A percentile compares a stretch with the other conserved stretches of the same genome.
Evolutionary conservation across 345 rosid genomes (phyloP).

Genomic region (Punica granatum): DNA sequence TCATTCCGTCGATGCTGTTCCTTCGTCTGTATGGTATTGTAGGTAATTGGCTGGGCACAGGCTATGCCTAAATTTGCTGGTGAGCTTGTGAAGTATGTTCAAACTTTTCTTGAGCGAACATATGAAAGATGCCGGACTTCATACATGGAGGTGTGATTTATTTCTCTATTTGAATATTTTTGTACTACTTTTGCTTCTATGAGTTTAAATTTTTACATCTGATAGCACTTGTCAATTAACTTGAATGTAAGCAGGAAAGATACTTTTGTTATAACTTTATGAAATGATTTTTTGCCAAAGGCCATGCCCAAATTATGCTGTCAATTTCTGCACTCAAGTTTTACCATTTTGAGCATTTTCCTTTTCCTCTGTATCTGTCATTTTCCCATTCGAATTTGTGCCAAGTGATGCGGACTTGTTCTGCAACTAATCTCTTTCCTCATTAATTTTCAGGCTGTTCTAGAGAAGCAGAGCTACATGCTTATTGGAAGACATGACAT

Average conservation of each 20-base stretch:
- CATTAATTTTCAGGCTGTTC: slow-evolving; percentile 73
- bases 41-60: slow-evolving; percentile 99
- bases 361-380: not conserved
- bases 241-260: not conserved
- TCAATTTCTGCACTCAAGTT: not conserved
- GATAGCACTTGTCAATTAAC: not conserved
- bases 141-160: slow-evolving; percentile 72
- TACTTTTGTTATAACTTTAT: not conserved
- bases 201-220: not conserved
- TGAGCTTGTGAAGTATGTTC: slow-evolving; percentile 87
- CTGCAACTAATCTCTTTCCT: slow-evolving; percentile 17
- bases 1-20: not conserved
- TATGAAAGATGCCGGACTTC: slow-evolving; percentile 97
- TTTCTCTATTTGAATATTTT: slow-evolving; percentile 8
- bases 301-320: not conserved
- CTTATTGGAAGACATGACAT: slow-evolving; percentile 96
- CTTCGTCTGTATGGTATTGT: slow-evolving; percentile 12
- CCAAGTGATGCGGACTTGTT: not conserved
- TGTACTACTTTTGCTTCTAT: not conserved
- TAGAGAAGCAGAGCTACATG: slow-evolving; percentile 97
- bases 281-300: not conserved
- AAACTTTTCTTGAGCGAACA: slow-evolving; percentile 94
- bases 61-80: slow-evolving; percentile 98
- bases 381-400: not conserved
- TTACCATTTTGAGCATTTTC: not conserved